Base-by-base conservation (phyloP, 768 basidiomycete species). In the Hemileccinum rubropunctum region DNA sequence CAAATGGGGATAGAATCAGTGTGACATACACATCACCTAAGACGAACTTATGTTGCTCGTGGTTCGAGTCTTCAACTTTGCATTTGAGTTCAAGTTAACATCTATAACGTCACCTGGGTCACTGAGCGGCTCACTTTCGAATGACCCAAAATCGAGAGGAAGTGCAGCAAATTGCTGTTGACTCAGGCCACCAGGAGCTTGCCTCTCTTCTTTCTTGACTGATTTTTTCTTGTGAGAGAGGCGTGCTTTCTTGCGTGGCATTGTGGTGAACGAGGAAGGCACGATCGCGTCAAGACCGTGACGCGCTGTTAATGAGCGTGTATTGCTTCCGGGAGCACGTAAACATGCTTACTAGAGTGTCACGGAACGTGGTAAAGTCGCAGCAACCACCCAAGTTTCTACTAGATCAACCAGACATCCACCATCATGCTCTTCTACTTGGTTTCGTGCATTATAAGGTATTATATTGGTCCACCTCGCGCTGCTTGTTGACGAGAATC, bases 401-500 rank as follows among this genome's bases (percentile, higher is more conserved):
- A 21, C 42, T 36, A 39, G 42, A 52, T 47, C 39, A 18, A 30
- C 34, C 28, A 48, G 36, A 36, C 41, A 36, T 43, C 33, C 33
- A 45, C 35, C 38, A 26, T 13, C 34, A 77, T 77, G 76, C 50
- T 77, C 20, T 64, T 77, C 58, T 73, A 73, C 64, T 59, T 77
- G 51, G 62, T 68, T 9, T 74, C 73, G 28, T 66, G 71, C 38
- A 32, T 77, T 35, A 66, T 70, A 42, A 75, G 76, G 76, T 75
- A 56, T 41, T 54, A 9, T 20, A 48, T 30, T 8, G 4, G 4
- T 3, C 13, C 6, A 80, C 79, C 76, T n/a, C 35, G 17, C 3
- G 3, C 9, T 15, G 36, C 39, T 36, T 12, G 26, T 37, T 15
- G 32, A 30, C 45, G 35, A 50, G 39, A 36, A 39, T 34, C 21